Percentiles rank a stretch among this genome's conserved stretches.
phyloP scores from a whole-genome alignment of 192 early-diverging fungal species.

The Umbelopsis vinacea region DNA sequence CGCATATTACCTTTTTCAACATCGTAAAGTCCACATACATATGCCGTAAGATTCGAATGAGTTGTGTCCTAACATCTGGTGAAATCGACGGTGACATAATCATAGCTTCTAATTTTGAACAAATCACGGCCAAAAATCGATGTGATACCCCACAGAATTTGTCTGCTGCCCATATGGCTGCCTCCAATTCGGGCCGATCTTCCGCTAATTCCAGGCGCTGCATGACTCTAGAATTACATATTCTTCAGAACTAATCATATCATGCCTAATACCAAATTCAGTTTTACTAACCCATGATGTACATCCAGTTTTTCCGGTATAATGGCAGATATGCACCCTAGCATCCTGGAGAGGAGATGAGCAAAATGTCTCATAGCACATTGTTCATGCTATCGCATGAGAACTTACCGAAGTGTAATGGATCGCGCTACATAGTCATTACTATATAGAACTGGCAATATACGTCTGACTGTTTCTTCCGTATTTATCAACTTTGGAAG shows the following conservation, averaged over 20 bases:
- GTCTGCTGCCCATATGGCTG: constrained; percentile 50
- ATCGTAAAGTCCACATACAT: constrained; percentile 53
- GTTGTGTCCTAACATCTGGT: constrained; percentile 33
- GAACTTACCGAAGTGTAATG: constrained; percentile 49
- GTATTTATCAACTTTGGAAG: constrained; percentile 49
- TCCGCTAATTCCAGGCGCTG: constrained; percentile 44
- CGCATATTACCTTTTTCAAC: constrained; percentile 40
- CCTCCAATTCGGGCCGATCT: constrained; percentile 52
- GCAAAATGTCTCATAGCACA: neutral
- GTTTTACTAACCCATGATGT: constrained; percentile 45
- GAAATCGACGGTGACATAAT: constrained; percentile 39
- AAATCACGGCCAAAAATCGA: constrained; percentile 49
- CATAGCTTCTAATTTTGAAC: constrained; percentile 42
- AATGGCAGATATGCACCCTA: constrained; percentile 52
- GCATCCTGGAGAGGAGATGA: constrained; percentile 33
- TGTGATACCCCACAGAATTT: constrained; percentile 49
- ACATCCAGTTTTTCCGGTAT: constrained; percentile 49
- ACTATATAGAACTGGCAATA: constrained; percentile 44
- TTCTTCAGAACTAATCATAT: neutral
- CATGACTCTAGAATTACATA: constrained; percentile 35
- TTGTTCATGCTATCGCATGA: neutral
- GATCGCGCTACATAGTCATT: constrained; percentile 53
- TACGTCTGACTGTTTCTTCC: constrained; percentile 48
- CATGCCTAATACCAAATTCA: neutral
- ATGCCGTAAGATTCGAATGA: constrained; percentile 54